Base-by-base conservation (phyloP, 2,329 filamentous ascomycete genomes). In the Colletotrichum aenigma region DNA sequence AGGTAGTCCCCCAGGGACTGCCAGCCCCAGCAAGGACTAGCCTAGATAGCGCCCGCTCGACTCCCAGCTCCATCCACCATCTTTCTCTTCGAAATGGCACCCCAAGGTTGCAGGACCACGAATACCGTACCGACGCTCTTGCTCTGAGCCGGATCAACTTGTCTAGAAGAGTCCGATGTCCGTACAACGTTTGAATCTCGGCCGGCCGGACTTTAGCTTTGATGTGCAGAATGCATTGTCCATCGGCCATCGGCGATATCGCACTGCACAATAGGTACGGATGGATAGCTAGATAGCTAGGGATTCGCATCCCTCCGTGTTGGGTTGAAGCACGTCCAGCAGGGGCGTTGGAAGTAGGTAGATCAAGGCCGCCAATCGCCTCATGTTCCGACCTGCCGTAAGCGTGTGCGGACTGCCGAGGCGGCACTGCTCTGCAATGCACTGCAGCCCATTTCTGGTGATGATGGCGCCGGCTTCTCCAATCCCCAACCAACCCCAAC, bases 351-450 rank as follows among this genome's bases (percentile, higher is more conserved):
- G 15, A 16, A 38, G 7, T 16, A 38, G 32, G 32, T 34, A 34
- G 28, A 61, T 28, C n/a, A 62, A 56, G 58, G 43, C 58, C 66
- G 34, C 71, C 58, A 71, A 58, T 58, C n/a, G 60, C 58, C 26
- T 30, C 60, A 38, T 58, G 48, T 71, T 34, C 60, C 73, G 62
- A 75, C 52, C 61, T 72, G 55, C 52, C 72, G 72, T 61, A 75
- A 71, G 61, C 36, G 55, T 66, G 68, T 34, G 61, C 66, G 30
- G 21, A 71, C 21, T 72, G 72, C 72, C 72, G 68, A 38, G 26
- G n/a, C 68, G 72, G 61, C 28, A 65, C 43, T 43, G 24, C 67
- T 32, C 7, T 66, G 43, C 38, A 24, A 16, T 15, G 55, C 38
- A 21, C 16, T 55, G 18, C 28, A 55, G 12, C n/a, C 48, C n/a